Conservation (phyloP, 1,284 basidiomycete genomes). For the Ceratobasidium sp. region DNA sequence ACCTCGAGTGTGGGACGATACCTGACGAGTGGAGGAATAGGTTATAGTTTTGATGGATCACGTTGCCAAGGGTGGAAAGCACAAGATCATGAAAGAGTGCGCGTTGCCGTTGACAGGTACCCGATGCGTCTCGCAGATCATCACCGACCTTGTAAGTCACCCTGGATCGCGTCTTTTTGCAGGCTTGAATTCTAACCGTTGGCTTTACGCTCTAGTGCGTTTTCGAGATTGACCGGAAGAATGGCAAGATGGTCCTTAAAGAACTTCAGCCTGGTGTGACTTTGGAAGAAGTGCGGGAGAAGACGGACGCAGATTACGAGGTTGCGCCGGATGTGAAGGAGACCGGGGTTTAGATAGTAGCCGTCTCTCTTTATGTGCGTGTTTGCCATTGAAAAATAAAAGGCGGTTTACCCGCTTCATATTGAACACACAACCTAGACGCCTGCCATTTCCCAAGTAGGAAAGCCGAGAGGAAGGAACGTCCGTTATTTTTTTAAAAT, state of each 20-base stretch:
- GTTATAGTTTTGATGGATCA: constrained; percentile 87
- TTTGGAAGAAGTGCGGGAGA: constrained; percentile 73
- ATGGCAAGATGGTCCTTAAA: constrained; percentile 74
- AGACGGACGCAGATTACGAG: constrained; percentile 45
- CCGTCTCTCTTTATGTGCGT: neutral
- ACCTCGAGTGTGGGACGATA: constrained; percentile 41
- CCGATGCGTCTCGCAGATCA: constrained; percentile 83
- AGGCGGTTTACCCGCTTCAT: neutral
- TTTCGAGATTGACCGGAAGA: constrained; percentile 82
- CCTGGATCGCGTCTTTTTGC: neutral
- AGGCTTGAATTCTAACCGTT: neutral
- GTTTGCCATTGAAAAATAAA: neutral
- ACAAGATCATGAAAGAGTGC: constrained; percentile 86
- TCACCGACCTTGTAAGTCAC: constrained; percentile 79
- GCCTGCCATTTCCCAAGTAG: too few relatives aligned
- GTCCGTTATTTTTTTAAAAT: too few relatives aligned
- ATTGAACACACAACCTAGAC: too few relatives aligned
- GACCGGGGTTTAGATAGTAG: constrained; percentile 12
- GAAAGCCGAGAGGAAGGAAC: too few relatives aligned
- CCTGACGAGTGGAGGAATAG: constrained; percentile 5
- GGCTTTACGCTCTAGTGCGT: constrained; percentile 56
- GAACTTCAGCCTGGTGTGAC: constrained; percentile 85
- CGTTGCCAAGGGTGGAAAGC: constrained; percentile 84
- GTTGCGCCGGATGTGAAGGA: constrained; percentile 42
- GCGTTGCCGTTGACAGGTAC: constrained; percentile 87